Evolutionary conservation across 2,329 filamentous ascomycete species (phyloP), one percentile per base, ranked within the genome.

Genomic region (Mariannaea elegans): DNA sequence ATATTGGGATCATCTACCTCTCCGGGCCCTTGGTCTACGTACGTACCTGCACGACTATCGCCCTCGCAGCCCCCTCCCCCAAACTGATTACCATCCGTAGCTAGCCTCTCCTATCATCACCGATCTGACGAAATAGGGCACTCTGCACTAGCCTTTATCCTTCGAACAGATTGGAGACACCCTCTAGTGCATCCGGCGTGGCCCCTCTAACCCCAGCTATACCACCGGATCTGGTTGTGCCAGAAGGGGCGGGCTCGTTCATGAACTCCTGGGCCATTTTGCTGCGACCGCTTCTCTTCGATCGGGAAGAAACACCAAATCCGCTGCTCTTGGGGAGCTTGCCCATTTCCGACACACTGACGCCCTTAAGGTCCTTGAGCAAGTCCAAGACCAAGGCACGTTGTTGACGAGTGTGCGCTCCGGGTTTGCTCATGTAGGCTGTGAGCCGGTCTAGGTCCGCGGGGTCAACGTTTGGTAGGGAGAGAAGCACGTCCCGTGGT

Each of bases 301-400:
- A 58, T 38, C 68, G 67, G 7, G 58, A 49, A n/a, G 70, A 58
- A 21, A 50, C 63, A 7, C 70, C 72, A 27, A 79, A 72, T 13
- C 77, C 78, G 12, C 76, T 76, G 44, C 80, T 82, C 74, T 87
- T 87, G 50, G 78, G 81, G 7, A 99, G 87, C 76, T 92, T 95
- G 23, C 95, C 95, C 81, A 95, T 91, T 77, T 99, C 95, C 7
- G 94, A 92, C 56, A 99, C 92, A 69, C 93, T 94, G 6, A 98
- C 89, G 0, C 95, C 95, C 66, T 97, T 89, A 7, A 99, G 83
- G 41, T 93, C 90, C 67, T 93, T 91, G 19, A 99, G 81, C 14
- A 99, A 79, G 63, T 97, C 92, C 8, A 99, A 80, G 14, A 99
- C 87, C 21, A 96, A 79, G 1, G 89, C 90, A 18, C 94, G 84